Evolutionary conservation across 768 basidiomycete genomes (phyloP), one percentile per base, ranked within the genome.

Genomic region (Tylopilus vinaceipallidus): DNA sequence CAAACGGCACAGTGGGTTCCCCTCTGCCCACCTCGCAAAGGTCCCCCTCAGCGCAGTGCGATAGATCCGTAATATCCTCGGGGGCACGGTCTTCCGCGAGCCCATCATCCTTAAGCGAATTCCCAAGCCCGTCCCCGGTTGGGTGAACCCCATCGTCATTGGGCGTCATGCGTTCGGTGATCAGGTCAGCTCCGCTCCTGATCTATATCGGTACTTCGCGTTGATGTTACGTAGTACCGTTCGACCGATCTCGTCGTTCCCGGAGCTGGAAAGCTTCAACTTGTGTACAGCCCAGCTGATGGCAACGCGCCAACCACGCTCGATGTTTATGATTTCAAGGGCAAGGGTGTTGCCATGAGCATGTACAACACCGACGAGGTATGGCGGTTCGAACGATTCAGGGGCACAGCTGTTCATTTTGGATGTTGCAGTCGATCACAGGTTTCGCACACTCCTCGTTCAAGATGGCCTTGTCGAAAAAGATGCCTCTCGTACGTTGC

Each of bases 321-420:
- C 64, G 75, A 95, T 55, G 93, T 99, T 34, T 98, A 91, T 61
- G 86, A 98, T 71, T 99, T 98, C 77, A 84, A 90, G 69, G 91
- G 86, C 23, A 80, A 79, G 49, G 97, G 97, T 58, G 91, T 98
- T 27, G 95, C 94, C 4, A 82, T 99, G 80, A 80, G 85, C 64
- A 98, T 98, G 97, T 98, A 98, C 75, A 98, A 98, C 73, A 98
- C 94, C 6, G 93, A 98, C 57, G 93, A 95, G 61, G 90, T 88
- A 55, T 22, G 71, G 56, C 17, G 56, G 11, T 27, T 41, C 4
- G 14, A 24, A 30, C 8, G 17, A 26, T 41, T 22, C 17, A 23
- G 19, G 9, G 8, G 35, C 34, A 24, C 24, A 13, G 6, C 4
- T 6, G 27, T 29, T 52, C 34, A 42, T 42, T 33, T 39, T 37